Evolutionary conservation across 1,284 basidiomycete species (phyloP).

Genomic region (Nidula niveotomentosa): DNA sequence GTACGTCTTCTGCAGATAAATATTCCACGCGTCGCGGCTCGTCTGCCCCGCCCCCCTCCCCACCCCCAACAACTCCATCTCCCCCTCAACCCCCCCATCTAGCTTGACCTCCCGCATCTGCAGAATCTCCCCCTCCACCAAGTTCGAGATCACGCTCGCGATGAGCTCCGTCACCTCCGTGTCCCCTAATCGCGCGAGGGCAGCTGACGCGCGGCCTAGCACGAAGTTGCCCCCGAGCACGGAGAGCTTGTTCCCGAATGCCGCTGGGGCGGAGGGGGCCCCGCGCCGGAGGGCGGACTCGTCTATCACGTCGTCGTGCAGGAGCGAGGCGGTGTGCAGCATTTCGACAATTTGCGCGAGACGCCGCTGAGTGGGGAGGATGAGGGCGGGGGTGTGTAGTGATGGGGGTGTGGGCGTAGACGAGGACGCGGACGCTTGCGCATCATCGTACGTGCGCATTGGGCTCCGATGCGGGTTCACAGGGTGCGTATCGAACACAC

Average conservation of each 20-base stretch:
- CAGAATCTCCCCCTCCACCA: slow-evolving; percentile 98
- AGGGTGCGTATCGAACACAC: slow-evolving; percentile 31
- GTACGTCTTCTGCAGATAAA: slow-evolving; percentile 95
- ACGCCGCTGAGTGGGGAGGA: slow-evolving; percentile 87
- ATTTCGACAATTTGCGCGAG: slow-evolving; percentile 98
- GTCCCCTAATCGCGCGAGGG: slow-evolving; percentile 84
- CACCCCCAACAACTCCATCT: slow-evolving; percentile 1
- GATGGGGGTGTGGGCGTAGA: slow-evolving; percentile 13
- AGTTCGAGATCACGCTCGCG: slow-evolving; percentile 88
- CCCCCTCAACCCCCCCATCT: slow-evolving; percentile 5
- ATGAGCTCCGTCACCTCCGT: slow-evolving; percentile 93
- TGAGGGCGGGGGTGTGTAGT: slow-evolving; percentile 15
- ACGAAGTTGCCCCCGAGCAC: slow-evolving; percentile 97
- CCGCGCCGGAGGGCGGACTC: slow-evolving; percentile 81
- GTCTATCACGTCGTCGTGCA: slow-evolving; percentile 99
- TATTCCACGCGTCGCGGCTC: slow-evolving; percentile 68
- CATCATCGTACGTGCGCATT: slow-evolving; percentile 1
- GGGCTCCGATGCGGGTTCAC: slow-evolving; percentile 15
- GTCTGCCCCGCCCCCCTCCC: slow-evolving; percentile 7
- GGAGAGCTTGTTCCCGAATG: slow-evolving; percentile 93
- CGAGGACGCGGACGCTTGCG: slow-evolving; percentile 8
- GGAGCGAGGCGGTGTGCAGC: slow-evolving; percentile 96
- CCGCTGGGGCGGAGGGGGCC: slow-evolving; percentile 80
- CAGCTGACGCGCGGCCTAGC: slow-evolving; percentile 86
- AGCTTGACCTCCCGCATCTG: slow-evolving; percentile 70